phyloP scores from a whole-genome alignment of 2,329 filamentous ascomycete genomes.

The Didymella arachidicola region DNA sequence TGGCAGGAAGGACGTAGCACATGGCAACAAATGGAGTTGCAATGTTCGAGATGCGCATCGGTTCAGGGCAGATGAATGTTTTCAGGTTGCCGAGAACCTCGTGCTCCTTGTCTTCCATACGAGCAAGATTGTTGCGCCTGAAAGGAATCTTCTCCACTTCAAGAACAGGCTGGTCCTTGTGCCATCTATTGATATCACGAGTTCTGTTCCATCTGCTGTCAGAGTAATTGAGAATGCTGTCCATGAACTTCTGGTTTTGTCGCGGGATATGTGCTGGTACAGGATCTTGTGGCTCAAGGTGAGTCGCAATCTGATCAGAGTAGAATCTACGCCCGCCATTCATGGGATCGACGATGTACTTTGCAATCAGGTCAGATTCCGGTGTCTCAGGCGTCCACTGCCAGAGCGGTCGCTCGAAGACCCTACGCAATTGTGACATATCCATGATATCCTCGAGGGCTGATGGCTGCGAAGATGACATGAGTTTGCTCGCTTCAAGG shows the following conservation, averaged over 20 bases:
- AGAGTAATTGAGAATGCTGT: slow-evolving; percentile 82
- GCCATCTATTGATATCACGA: slow-evolving; percentile 58
- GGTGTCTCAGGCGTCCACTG: slow-evolving; percentile 56
- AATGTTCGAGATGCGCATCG: slow-evolving; percentile 77
- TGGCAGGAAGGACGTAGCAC: slow-evolving; percentile 78
- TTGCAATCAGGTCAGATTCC: slow-evolving; percentile 54
- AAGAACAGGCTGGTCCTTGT: slow-evolving; percentile 80
- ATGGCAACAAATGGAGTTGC: slow-evolving; percentile 74
- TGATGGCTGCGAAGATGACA: slow-evolving; percentile 1
- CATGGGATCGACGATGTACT: slow-evolving; percentile 64
- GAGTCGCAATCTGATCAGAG: slow-evolving; percentile 54
- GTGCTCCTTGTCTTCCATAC: slow-evolving; percentile 61
- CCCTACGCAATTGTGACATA: slow-evolving; percentile 64
- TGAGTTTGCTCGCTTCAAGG: slow-evolving; percentile 29
- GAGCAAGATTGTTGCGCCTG: slow-evolving; percentile 82
- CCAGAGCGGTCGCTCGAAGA: slow-evolving; percentile 52
- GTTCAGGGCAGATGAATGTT: slow-evolving; percentile 78
- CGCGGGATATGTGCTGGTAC: slow-evolving; percentile 65
- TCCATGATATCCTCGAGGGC: slow-evolving; percentile 59
- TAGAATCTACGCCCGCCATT: slow-evolving; percentile 68
- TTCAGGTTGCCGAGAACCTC: slow-evolving; percentile 58
- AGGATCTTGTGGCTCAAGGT: slow-evolving; percentile 69
- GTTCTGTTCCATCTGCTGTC: slow-evolving; percentile 75
- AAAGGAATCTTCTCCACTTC: slow-evolving; percentile 76
- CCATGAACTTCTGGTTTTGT: slow-evolving; percentile 42